phyloP scores from a whole-genome alignment of 2,329 filamentous ascomycete species.

The Phialophora verrucosa region DNA sequence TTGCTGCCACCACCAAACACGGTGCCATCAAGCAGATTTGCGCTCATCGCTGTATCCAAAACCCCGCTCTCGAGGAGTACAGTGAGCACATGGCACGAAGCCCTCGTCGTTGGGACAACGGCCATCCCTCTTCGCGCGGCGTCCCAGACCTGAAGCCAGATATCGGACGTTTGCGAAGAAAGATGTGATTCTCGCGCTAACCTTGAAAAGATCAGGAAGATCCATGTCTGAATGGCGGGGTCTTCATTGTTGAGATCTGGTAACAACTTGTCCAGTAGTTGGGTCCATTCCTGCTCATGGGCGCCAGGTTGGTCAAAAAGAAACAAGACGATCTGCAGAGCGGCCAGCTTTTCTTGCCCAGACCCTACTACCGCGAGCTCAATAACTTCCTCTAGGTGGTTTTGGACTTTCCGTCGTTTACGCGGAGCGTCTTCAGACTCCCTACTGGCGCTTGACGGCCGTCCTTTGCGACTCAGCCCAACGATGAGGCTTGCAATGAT shows the following conservation, averaged over 20 bases:
- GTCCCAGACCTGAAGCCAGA: conserved; percentile 34
- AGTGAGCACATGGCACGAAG: conserved; percentile 32
- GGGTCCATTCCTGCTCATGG: conserved; percentile 11
- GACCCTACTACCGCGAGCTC: conserved; percentile 18
- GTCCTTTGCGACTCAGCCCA: conserved; percentile 15
- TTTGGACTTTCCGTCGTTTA: conserved; percentile 32
- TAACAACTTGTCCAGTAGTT: conserved; percentile 16
- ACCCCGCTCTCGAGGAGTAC: conserved; percentile 24
- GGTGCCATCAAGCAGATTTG: conserved; percentile 23
- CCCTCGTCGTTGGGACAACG: conserved; percentile 23
- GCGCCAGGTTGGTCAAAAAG: conserved; percentile 26
- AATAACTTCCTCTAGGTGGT: conserved; percentile 21
- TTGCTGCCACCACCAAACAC: conserved; percentile 69
- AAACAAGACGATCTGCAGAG: conserved; percentile 33
- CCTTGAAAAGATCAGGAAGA: conserved; percentile 30
- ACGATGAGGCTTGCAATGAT: conserved; percentile 45
- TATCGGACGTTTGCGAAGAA: background rate
- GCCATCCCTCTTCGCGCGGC: conserved; percentile 31
- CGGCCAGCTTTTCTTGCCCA: conserved; percentile 29
- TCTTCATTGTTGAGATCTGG: conserved; percentile 27
- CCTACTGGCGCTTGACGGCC: background rate
- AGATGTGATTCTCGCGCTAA: background rate
- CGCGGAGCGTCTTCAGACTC: conserved; percentile 22
- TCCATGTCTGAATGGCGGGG: conserved; percentile 28
- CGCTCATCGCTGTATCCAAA: conserved; percentile 18